Conservation (phyloP, 306 rosid genomes). For the Clitoria ternatea region DNA sequence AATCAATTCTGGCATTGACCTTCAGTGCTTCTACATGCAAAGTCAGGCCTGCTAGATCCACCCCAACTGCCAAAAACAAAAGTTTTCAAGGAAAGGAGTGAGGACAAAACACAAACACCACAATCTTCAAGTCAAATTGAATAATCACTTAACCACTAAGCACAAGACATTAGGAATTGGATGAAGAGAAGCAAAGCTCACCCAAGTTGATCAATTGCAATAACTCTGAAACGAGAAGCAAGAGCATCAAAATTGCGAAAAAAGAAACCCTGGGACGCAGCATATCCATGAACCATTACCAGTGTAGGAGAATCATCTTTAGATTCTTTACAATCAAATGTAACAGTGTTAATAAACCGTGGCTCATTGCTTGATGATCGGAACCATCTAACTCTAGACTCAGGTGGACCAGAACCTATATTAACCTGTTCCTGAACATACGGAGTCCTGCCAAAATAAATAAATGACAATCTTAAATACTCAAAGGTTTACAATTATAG, state of each 20-base stretch:
- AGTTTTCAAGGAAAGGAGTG: not conserved
- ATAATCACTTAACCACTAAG: not conserved
- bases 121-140: not conserved
- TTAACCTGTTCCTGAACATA: slow-evolving; percentile 85
- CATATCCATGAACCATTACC: slow-evolving; percentile 96
- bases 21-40: slow-evolving; percentile 93
- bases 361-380: slow-evolving; percentile 75
- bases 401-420: slow-evolving; percentile 92
- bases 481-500: not conserved
- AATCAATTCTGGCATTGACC: slow-evolving; percentile 43
- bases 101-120: not conserved
- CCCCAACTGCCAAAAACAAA: slow-evolving; percentile 81
- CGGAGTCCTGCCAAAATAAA: slow-evolving; percentile 54
- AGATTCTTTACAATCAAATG: slow-evolving; percentile 62
- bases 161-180: not conserved
- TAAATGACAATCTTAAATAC: not conserved
- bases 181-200: slow-evolving; percentile 32
- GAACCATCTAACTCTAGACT: slow-evolving; percentile 82
- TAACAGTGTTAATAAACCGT: slow-evolving; percentile 78
- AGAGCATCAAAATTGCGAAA: slow-evolving; percentile 94
- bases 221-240: slow-evolving; percentile 73
- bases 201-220: slow-evolving; percentile 98
- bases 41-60: slow-evolving; percentile 99
- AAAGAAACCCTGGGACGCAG: slow-evolving; percentile 88
- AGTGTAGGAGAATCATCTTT: slow-evolving; percentile 71